Conservation (phyloP, 192 early-diverging fungal genomes). For the Backusella tarrabulga region DNA sequence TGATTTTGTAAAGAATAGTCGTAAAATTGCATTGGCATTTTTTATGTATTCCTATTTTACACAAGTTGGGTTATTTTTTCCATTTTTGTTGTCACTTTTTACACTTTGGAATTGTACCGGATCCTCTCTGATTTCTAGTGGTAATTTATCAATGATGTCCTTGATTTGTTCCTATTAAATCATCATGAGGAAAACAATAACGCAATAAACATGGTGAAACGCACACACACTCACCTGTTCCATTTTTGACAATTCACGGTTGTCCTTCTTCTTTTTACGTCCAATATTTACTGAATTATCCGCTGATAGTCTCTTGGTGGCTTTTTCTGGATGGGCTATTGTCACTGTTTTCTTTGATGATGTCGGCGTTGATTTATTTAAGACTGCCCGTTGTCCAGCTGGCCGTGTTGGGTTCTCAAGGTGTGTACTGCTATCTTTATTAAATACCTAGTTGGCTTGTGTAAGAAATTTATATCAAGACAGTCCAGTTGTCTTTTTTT, state of each 20-base stretch:
- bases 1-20: background rate
- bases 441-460: background rate
- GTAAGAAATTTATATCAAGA: too few relatives aligned
- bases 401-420: too few relatives aligned
- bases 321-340: too few relatives aligned
- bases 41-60: background rate
- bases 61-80: background rate
- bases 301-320: too few relatives aligned
- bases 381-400: too few relatives aligned
- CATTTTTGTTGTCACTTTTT: background rate
- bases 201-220: too few relatives aligned
- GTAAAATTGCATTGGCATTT: background rate
- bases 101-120: background rate
- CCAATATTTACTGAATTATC: too few relatives aligned
- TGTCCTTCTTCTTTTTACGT: background rate
- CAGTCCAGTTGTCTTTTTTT: too few relatives aligned
- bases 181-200: background rate
- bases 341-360: too few relatives aligned
- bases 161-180: background rate
- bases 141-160: background rate
- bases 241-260: background rate
- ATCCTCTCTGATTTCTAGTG: background rate
- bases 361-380: too few relatives aligned
- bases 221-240: background rate
- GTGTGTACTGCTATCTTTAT: background rate